Evolutionary conservation across 2,329 filamentous ascomycete species (phyloP), one percentile per base, ranked within the genome.

Genomic region (Fusarium falciforme): DNA sequence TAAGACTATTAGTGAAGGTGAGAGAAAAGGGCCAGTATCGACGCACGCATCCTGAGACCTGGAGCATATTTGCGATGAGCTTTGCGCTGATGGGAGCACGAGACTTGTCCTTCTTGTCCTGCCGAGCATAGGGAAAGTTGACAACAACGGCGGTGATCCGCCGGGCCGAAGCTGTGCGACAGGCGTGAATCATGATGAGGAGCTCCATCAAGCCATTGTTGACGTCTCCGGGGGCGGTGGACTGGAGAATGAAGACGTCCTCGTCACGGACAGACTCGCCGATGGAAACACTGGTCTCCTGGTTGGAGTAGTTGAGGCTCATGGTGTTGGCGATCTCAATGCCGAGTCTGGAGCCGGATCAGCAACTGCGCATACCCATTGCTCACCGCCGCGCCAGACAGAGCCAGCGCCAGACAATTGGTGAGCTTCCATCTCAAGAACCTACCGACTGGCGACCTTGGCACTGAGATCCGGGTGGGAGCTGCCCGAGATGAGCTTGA

Each of bases 161-260:
- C 74, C 95, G 92, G 14, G 96, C 96, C 52, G 85, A 87, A 38
- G 87, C 87, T 35, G 87, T 89, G 49, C 86, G 85, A 88, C 96
- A 98, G 73, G 96, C 96, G 81, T 97, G 97, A 84, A 98, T 97
- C 92, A 98, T 98, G 85, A 98, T 98, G 76, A 98, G 90, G 40
- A 98, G 90, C 85, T 99, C 96, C 96, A 99, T 98, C 69, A 99
- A 89, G 59, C 95, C 95, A 83, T 98, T 96, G 85, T 99, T 99
- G 86, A 98, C 97, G 82, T 98, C 95, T 82, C 96, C 95, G 2
- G 96, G 96, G 44, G 94, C 93, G 57, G 96, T 98, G 27, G 96
- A 98, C 85, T 98, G 96, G 70, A 98, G 88, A 79, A 98, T 97
- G 86, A 98, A 98, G 81, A 98, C 95, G 90, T 98, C 96, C 88